These are phyloP conservation scores for Trichophyton rubrum DNA, from an alignment of 2,329 filamentous ascomycete genomes.

Conservation along the genomic window DNA sequence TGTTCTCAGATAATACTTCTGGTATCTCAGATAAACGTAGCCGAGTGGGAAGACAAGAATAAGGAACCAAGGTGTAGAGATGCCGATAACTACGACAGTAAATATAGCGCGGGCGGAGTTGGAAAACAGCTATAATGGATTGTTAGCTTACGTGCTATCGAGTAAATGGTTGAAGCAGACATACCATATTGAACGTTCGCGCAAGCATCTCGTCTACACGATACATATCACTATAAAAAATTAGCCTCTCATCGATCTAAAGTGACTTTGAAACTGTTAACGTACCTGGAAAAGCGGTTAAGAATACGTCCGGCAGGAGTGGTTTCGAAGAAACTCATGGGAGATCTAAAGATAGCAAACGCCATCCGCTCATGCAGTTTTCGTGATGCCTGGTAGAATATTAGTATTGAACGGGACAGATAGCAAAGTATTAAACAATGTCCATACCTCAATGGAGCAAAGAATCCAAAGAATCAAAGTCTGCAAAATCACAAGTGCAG, in stretches of 20 bases:
- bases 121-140: conserved; percentile 46
- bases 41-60: conserved; percentile 68
- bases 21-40: conserved; percentile 78
- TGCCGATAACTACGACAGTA: conserved; percentile 74
- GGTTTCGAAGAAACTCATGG: conserved; percentile 98
- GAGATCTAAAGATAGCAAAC: conserved; percentile 89
- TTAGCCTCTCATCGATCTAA: conserved; percentile 2
- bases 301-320: conserved; percentile 93
- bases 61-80: conserved; percentile 67
- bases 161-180: conserved; percentile 19
- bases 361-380: conserved; percentile 98
- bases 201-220: conserved; percentile 83
- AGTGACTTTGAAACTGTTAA: conserved; percentile 12
- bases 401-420: conserved; percentile 4
- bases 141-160: conserved; percentile 20
- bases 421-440: neutral
- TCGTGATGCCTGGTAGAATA: conserved; percentile 56
- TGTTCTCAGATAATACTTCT: conserved; percentile 91
- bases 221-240: conserved; percentile 39
- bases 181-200: conserved; percentile 89
- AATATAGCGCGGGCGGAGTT: conserved; percentile 65
- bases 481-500: conserved; percentile 74
- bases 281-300: conserved; percentile 84
- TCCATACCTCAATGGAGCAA: conserved; percentile 80
- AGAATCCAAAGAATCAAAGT: conserved; percentile 98